These are phyloP conservation scores for Exophiala xenobiotica DNA, from an alignment of 2,329 filamentous ascomycete genomes.

Conservation along the genomic window DNA sequence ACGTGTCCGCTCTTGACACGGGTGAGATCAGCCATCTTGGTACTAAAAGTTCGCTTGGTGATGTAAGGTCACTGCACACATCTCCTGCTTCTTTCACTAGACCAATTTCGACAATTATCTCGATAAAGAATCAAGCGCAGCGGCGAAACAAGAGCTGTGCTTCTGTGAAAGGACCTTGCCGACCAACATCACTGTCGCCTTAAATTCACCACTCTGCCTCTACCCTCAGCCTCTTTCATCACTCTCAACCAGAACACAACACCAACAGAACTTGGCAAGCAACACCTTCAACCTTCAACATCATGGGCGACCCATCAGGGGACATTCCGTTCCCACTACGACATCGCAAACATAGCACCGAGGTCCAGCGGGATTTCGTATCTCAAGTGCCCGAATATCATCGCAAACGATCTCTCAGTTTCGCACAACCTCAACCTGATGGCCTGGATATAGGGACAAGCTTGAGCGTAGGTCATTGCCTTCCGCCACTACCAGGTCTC, in stretches of 20 bases:
- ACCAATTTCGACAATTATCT: not conserved
- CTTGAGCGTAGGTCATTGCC: constrained; percentile 22
- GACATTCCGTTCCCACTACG: not conserved
- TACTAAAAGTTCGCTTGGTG: not conserved
- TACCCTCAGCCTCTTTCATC: not conserved
- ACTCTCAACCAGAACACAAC: not conserved
- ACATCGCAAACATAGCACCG: constrained; percentile 14
- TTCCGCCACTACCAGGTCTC: not conserved
- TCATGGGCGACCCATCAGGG: constrained; percentile 15
- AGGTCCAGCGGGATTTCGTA: constrained; percentile 23
- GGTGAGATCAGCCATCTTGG: not conserved
- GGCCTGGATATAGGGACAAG: constrained; percentile 19
- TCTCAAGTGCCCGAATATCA: constrained; percentile 20
- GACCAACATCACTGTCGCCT: not conserved
- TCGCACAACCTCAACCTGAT: constrained; percentile 16
- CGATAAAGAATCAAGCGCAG: not conserved
- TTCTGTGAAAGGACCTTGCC: not conserved
- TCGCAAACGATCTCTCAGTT: constrained; percentile 18
- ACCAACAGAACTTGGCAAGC: too few relatives aligned
- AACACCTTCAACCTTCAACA: constrained; percentile 1
- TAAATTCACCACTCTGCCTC: not conserved
- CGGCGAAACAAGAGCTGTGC: too few relatives aligned
- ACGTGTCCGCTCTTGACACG: not conserved
- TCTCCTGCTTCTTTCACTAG: not conserved
- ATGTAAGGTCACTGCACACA: not conserved